Conservation (phyloP, 148 eudicot genomes). For the Rhododendron vialii region DNA sequence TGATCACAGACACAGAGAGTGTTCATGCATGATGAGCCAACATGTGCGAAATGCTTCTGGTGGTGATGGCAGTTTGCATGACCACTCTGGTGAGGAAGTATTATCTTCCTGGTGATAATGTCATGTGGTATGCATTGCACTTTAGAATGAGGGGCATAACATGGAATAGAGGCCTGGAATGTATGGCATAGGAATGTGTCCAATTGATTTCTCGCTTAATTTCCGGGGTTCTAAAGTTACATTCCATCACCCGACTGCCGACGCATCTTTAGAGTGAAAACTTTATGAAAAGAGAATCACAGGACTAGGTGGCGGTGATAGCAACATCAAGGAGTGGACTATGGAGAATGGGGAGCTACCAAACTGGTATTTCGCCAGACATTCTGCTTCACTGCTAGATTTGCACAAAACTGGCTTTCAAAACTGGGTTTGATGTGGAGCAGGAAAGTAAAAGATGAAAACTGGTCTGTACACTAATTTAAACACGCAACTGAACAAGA, state of each 20-base stretch:
- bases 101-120: neutral
- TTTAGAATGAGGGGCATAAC: neutral
- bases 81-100: neutral
- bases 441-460: neutral
- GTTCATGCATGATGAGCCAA: neutral
- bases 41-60: neutral
- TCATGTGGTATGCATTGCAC: neutral
- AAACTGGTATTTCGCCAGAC: neutral
- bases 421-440: neutral
- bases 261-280: neutral
- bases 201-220: neutral
- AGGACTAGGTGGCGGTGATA: neutral
- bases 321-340: neutral
- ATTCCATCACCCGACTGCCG: neutral
- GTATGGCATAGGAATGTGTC: neutral
- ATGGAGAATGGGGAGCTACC: neutral
- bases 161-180: neutral
- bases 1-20: neutral
- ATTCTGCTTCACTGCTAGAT: neutral
- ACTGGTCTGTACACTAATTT: neutral
- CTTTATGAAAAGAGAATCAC: neutral
- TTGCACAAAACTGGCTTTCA: neutral
- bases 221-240: neutral
- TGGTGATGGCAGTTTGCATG: slow-evolving; percentile 1
- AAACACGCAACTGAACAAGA: neutral